Evolutionary conservation across 202 grass and related monocot genomes (phyloP), one percentile per base, ranked within the genome.

Genomic region (Zizania palustris): DNA sequence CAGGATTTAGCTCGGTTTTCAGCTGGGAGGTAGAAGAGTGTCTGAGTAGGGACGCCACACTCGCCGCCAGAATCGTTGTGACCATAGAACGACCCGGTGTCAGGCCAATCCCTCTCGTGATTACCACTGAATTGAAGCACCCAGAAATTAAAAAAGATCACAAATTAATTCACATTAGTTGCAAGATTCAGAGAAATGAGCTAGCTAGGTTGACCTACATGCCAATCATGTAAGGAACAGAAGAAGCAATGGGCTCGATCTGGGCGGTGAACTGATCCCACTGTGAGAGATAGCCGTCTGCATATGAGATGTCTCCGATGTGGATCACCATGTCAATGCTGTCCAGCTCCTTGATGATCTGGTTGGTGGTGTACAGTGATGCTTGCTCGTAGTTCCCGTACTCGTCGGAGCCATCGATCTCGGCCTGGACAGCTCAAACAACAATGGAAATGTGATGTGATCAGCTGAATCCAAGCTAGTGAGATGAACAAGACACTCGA

Each of bases 21-120:
- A 9, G 93, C 84, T 15, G 93, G 90, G 40, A 88, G 83, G 72
- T 97, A 93, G 74, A 97, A 97, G 75, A 93, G 80, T 8, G 90
- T 97, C 71, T 93, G 74, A 11, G 93, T 85, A 50, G 90, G 83
- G 57, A 97, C 90, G 40, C 86, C 90, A 4, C 88, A 97, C 85
- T 93, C 93, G 37, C 93, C 93, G 39, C 90, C 90, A 0, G 93
- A 97, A 66, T 97, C 90, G 0, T 51, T 55, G 37, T 79, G 82
- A 14, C 81, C 84, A 37, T 97, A 97, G 86, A 93, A 97, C 2
- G 93, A 97, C 72, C 90, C 93, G 3, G 83, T 83, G 60, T 83
- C 88, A 83, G 93, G 93, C 93, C 90, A 97, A 76, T 97, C 93
- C 71, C 93, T 88, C 71, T 97, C 93, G n/a, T 97, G 93, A n/a